Evolutionary conservation across 768 basidiomycete species (phyloP), one percentile per base, ranked within the genome.

Genomic region (Baorangia bicolor): DNA sequence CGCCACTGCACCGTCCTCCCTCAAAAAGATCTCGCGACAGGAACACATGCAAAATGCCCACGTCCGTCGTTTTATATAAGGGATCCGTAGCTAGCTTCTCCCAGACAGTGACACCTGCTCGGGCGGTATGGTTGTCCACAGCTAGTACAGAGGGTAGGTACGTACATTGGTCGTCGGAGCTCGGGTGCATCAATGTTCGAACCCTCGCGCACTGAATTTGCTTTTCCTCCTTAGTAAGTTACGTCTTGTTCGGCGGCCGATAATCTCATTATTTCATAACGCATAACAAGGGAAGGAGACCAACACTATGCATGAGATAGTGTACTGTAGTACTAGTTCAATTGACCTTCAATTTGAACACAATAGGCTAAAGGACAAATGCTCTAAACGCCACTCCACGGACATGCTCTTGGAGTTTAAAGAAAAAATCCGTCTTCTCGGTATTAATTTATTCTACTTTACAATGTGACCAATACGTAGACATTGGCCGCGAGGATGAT

Each of bases 401-500:
- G 37, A 37, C 8, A 37, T 10, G 3, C 9, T 41, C 40, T 8
- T 41, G 21, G 3, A 28, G 18, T n/a, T n/a, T n/a, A 28, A 27
- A 28, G 11, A 27, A n/a, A 7, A 9, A 16, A 28, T 20, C 28
- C 6, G 8, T 28, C 7, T 18, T 45, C 16, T 16, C 21, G 27
- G 10, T 11, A 51, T 21, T 1, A 5, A 33, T n/a, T 2, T 6
- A 23, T 23, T 16, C 16, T 16, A 11, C 20, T 40, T 53, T 57
- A 68, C 40, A 93, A 72, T 37, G 78, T 79, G 12, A 85, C 78
- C 55, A 95, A 77, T 5, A 87, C 91, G 67, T 94, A 94, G 30
- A 81, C 64, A 62, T 95, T 93, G 27, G 92, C 92, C 9, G 80
- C 72, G 9, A 87, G 68, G 23, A 94, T 75, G 6, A 92, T 60